These are phyloP conservation scores for Lepraria neglecta DNA, from an alignment of 495 filamentous ascomycete species.

Conservation along the genomic window DNA sequence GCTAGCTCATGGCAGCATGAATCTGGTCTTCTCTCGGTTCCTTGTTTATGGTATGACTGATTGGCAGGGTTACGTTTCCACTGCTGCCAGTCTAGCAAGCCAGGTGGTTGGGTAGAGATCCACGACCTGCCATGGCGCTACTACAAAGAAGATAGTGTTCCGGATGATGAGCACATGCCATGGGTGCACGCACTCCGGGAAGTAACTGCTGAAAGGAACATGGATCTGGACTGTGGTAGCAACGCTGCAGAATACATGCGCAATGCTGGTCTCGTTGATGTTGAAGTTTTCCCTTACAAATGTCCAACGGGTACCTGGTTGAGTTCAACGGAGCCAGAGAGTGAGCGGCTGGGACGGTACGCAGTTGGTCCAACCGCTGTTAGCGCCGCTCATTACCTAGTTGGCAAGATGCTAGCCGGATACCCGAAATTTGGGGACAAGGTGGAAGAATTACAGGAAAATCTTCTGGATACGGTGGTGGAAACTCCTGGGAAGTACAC, in stretches of 20 bases:
- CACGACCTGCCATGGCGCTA: not conserved
- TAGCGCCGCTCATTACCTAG: not conserved
- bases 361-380: not conserved
- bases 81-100: not conserved
- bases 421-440: not conserved
- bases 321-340: not conserved
- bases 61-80: not conserved
- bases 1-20: not conserved
- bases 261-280: not conserved
- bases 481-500: not conserved
- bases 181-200: not conserved
- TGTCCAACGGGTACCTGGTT: not conserved
- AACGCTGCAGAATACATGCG: conserved; percentile 5
- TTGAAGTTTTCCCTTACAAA: not conserved
- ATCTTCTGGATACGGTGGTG: not conserved
- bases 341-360: not conserved
- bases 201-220: not conserved
- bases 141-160: not conserved
- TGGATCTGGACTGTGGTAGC: conserved; percentile 5
- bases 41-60: conserved; percentile 9
- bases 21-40: not conserved
- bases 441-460: not conserved
- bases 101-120: conserved; percentile 7
- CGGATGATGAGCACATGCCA: not conserved
- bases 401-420: not conserved